Base-by-base conservation (phyloP, 441 rosid species). In the Jatropha multifida region DNA sequence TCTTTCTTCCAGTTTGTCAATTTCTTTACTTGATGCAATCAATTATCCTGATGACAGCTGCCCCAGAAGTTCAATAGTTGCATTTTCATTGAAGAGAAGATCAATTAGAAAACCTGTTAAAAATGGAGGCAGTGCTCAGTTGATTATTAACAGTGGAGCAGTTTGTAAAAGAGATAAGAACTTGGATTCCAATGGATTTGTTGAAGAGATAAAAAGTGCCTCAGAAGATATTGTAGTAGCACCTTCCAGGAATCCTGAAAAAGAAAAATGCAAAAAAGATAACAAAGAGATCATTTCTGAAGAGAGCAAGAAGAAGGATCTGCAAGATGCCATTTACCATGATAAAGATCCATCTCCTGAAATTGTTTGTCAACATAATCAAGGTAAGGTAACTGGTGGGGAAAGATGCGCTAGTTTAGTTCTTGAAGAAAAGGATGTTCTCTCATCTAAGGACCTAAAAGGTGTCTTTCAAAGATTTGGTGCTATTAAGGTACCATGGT, bases 391-490 rank as follows among this genome's bases (percentile, higher is more conserved):
- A 54, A 65, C 71, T 46, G 69, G 67, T 27, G 77, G 63, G 27
- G 64, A 76, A 62, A 69, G 37, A 42, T 64, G 55, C 62, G 64
- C 64, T 54, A 49, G 58, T 76, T 51, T 64, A 18, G 68, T 44
- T 20, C 68, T 15, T 37, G 58, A 79, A 37, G 80, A 76, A 44
- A 76, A 49, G 54, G 79, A 86, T 82, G 61, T 68, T 79, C 69
- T 85, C 52, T 32, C 69, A 64, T 67, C 77, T 55, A 83, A 86
- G 72, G 86, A 81, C 80, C 73, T 86, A 66, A 84, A 78, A 74
- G 79, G 61, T 62, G 27, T 81, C 48, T 86, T 87, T 71, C 69
- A 81, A 76, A 83, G 85, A 78, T 85, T 85, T 82, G 88, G 87
- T 63, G 76, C 77, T 70, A 80, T 84, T 67, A 83, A 87, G 85